phyloP scores from a whole-genome alignment of 75 land plant genomes.

The Sequoiadendron giganteum region DNA sequence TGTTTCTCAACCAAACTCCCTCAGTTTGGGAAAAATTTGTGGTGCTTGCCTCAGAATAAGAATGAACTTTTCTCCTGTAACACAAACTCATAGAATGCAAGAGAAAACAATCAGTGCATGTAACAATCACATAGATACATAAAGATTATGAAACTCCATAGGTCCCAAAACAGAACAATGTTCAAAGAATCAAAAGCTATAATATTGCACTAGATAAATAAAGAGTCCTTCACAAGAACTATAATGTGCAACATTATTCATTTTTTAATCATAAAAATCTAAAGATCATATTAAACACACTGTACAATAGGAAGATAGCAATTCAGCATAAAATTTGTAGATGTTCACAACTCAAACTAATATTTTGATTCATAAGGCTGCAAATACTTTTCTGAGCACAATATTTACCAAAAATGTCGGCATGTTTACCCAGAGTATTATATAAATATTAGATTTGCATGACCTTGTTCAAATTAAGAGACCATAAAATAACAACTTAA shows the following conservation, averaged over 20 bases:
- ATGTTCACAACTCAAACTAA: not conserved
- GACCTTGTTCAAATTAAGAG: too few relatives aligned
- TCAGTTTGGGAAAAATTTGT: not conserved
- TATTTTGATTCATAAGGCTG: not conserved
- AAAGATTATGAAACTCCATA: not conserved
- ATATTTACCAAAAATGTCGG: not conserved
- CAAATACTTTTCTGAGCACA: not conserved
- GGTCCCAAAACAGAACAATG: not conserved
- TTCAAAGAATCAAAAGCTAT: not conserved
- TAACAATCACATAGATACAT: not conserved
- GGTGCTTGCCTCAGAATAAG: not conserved
- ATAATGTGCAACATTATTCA: not conserved
- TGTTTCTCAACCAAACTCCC: not conserved
- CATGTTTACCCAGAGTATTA: not conserved
- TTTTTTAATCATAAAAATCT: not conserved
- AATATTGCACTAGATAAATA: not conserved
- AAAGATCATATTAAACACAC: not conserved
- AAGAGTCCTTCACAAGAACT: not conserved
- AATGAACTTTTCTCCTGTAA: not conserved
- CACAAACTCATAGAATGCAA: not conserved
- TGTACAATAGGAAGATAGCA: not conserved
- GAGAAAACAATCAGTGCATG: not conserved
- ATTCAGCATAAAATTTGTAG: not conserved
- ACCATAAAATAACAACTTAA: not conserved
- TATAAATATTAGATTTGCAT: not conserved